Evolutionary conservation across 2,329 filamentous ascomycete genomes (phyloP), one percentile per base, ranked within the genome.

Genomic region (Neoarthrinium moseri): DNA sequence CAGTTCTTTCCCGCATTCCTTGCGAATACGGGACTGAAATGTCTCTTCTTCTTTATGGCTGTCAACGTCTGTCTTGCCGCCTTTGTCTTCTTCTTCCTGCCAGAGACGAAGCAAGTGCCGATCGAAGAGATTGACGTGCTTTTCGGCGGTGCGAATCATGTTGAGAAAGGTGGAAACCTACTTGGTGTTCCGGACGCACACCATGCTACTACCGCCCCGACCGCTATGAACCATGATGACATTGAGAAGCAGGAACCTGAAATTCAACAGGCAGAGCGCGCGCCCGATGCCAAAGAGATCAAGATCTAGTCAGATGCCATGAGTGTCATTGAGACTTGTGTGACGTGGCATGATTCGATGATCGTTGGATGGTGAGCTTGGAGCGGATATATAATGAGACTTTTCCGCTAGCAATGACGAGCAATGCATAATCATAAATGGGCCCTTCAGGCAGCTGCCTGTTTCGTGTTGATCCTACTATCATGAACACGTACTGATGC

Each of bases 1-100:
- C 83, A 87, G 52, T 86, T 86, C 71, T 86, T 87, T 72, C 83
- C 83, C 11, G 77, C 74, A 11, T 86, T 87, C 69, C 72, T 86
- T 13, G 69, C 75, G 43, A 81, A 84, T 56, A 61, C 65, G 32
- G 71, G 71, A 8, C 69, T 77, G 22, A 66, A 65, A 45, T 71
- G 68, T 24, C 59, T 72, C 17, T 70, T 66, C 56, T 66, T 70
- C 55, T 69, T 70, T 56, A 65, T 68, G 60, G 57, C 58, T 10
- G 54, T 74, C 44, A 75, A 79, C 56, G 61, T 78, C 52, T 51
- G 76, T 30, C 67, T 78, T n/a, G 68, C 66, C 12, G 29, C 65
- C 26, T 78, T 76, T 46, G 74, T 78, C 30, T 77, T 57, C 53
- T 77, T 77, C 60, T 67, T 69, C 48, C 64, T 79, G 40, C 75